phyloP scores from a whole-genome alignment of 176 grass and related monocot species.

The Guadua angustifolia region DNA sequence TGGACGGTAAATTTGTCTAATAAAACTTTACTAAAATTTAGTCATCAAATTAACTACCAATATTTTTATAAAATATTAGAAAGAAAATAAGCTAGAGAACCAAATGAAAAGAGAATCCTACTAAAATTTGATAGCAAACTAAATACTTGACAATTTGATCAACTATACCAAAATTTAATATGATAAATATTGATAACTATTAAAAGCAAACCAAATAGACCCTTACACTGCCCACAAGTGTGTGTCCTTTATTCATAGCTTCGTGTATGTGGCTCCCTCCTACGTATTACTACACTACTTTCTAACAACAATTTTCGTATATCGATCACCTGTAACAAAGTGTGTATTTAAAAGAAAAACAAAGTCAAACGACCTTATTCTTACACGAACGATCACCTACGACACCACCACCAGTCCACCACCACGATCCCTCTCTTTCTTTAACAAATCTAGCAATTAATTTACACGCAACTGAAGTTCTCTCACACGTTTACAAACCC shows the following conservation, averaged over 20 bases:
- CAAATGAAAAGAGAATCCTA: too few species aligned
- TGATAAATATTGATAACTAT: too few species aligned
- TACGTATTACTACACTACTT: not conserved
- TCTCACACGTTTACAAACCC: conserved; percentile 3
- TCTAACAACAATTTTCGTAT: not conserved
- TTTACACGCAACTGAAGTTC: conserved; percentile 39
- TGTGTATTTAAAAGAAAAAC: not conserved
- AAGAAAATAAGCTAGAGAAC: too few species aligned
- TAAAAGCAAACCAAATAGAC: not conserved
- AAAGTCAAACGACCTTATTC: conserved; percentile 22
- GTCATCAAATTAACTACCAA: too few species aligned
- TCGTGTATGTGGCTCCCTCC: too few species aligned
- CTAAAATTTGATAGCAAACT: too few species aligned
- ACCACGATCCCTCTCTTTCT: not conserved
- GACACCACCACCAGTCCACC: not conserved
- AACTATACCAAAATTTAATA: too few species aligned
- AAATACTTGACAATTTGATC: too few species aligned
- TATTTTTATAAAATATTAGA: too few species aligned
- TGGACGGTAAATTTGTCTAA: too few species aligned
- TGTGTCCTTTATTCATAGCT: conserved; percentile 1
- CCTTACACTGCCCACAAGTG: not conserved
- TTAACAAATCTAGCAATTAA: conserved; percentile 28
- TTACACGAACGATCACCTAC: not conserved
- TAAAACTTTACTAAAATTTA: too few species aligned
- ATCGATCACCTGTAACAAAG: not conserved